These are phyloP conservation scores for Paratinospora sagittata DNA, from an alignment of 164 flowering plant species.

Conservation along the genomic window DNA sequence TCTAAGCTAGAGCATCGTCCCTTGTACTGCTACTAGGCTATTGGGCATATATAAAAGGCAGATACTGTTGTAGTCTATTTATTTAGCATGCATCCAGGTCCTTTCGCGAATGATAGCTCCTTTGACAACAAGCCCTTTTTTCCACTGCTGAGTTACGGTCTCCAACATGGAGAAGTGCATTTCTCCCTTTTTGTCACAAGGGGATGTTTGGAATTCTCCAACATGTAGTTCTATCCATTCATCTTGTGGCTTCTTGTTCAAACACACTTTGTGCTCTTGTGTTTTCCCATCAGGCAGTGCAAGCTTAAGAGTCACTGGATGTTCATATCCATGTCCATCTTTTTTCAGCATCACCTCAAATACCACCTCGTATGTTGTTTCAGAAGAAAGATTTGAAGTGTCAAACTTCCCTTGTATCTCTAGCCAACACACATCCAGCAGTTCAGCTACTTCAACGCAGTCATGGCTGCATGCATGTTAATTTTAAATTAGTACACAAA, in stretches of 20 bases:
- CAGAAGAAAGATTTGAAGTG: neutral
- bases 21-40: too few species aligned
- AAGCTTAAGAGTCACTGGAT: neutral
- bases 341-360: neutral
- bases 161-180: slow-evolving; percentile 44
- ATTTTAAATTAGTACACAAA: too few species aligned
- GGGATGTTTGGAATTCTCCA: neutral
- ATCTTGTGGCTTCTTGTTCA: neutral
- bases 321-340: neutral
- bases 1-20: too few species aligned
- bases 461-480: too few species aligned
- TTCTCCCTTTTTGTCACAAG: slow-evolving; percentile 22
- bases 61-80: too few species aligned
- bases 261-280: neutral
- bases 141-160: slow-evolving; percentile 53
- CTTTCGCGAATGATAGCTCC: slow-evolving; percentile 45
- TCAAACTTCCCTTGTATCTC: too few species aligned
- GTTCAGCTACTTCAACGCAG: neutral
- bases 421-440: neutral
- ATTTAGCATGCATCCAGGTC: too few species aligned
- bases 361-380: neutral
- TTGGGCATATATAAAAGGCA: too few species aligned
- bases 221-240: neutral
- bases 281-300: neutral
- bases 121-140: slow-evolving; percentile 50